Conservation (phyloP, 1,284 basidiomycete species). For the Fistulinella staudtii region DNA sequence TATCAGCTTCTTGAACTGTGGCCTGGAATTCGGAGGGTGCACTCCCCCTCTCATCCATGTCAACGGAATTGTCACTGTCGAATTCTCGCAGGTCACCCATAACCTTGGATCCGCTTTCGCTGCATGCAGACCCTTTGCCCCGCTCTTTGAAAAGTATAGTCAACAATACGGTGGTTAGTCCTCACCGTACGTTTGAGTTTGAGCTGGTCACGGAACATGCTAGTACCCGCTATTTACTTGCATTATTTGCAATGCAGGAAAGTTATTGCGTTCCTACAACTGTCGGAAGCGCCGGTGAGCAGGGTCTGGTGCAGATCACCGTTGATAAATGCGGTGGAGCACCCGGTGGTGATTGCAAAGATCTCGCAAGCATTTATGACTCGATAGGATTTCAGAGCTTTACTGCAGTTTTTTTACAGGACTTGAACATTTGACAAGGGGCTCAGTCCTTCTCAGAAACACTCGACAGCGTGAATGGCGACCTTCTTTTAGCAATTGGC, state of each 20-base stretch:
- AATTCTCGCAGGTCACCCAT: conserved; percentile 51
- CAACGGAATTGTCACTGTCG: conserved; percentile 48
- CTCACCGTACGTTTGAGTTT: not conserved
- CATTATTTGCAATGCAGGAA: conserved; percentile 84
- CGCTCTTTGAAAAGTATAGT: conserved; percentile 62
- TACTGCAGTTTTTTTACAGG: conserved; percentile 37
- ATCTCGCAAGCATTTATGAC: conserved; percentile 41
- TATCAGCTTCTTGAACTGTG: conserved; percentile 79
- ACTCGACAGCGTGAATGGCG: conserved; percentile 45
- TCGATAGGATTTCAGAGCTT: not conserved
- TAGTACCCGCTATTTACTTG: conserved; percentile 62
- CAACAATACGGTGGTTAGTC: conserved; percentile 43
- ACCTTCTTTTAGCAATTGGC: conserved; percentile 63
- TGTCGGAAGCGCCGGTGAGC: conserved; percentile 75
- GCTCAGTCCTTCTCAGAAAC: conserved; percentile 57
- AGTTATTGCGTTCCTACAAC: conserved; percentile 67
- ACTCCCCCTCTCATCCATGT: conserved; percentile 56
- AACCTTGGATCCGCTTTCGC: conserved; percentile 54
- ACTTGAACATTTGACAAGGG: conserved; percentile 66
- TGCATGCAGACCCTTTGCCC: conserved; percentile 55
- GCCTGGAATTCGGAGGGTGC: conserved; percentile 59
- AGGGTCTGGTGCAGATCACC: conserved; percentile 85
- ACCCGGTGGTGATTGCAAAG: conserved; percentile 60
- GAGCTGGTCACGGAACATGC: not conserved
- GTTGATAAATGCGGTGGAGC: conserved; percentile 72